These are phyloP conservation scores for Fraxinus dipetala DNA, from an alignment of 305 asterid genomes.

Conservation along the genomic window DNA sequence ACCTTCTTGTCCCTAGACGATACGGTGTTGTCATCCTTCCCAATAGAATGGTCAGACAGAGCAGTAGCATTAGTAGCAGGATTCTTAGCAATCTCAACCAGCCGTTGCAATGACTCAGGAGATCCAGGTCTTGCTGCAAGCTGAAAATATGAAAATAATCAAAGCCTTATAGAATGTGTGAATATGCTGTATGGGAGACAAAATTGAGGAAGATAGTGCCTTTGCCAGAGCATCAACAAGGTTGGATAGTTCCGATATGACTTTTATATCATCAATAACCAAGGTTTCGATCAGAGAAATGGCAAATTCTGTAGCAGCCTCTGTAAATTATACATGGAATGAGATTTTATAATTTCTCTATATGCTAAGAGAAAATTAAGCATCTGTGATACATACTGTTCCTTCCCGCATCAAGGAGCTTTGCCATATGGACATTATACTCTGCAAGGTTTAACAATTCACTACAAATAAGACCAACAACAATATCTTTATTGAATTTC, in stretches of 20 bases:
- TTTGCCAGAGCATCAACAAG: slow-evolving; percentile 91
- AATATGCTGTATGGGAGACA: slow-evolving; percentile 8
- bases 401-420: slow-evolving; percentile 91
- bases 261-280: slow-evolving; percentile 65
- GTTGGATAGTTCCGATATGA: slow-evolving; percentile 78
- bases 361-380: slow-evolving; percentile 20
- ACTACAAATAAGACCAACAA: slow-evolving; percentile 76
- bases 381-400: slow-evolving; percentile 59
- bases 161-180: slow-evolving; percentile 21
- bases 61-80: slow-evolving; percentile 51
- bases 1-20: slow-evolving; percentile 81
- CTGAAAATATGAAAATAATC: slow-evolving; percentile 41
- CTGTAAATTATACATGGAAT: slow-evolving; percentile 47
- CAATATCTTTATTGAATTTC: slow-evolving; percentile 83
- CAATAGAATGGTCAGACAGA: slow-evolving; percentile 49
- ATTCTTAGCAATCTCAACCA: slow-evolving; percentile 92
- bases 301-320: slow-evolving; percentile 88
- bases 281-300: slow-evolving; percentile 73
- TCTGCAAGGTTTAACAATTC: slow-evolving; percentile 87
- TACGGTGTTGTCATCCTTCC: slow-evolving; percentile 59
- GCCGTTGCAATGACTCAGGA: slow-evolving; percentile 85
- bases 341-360: slow-evolving; percentile 18
- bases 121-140: slow-evolving; percentile 97
- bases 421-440: slow-evolving; percentile 95
- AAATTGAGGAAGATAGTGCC: slow-evolving; percentile 40